Conservation (phyloP, 75 land plant genomes). For the Selaginella tamariscina region DNA sequence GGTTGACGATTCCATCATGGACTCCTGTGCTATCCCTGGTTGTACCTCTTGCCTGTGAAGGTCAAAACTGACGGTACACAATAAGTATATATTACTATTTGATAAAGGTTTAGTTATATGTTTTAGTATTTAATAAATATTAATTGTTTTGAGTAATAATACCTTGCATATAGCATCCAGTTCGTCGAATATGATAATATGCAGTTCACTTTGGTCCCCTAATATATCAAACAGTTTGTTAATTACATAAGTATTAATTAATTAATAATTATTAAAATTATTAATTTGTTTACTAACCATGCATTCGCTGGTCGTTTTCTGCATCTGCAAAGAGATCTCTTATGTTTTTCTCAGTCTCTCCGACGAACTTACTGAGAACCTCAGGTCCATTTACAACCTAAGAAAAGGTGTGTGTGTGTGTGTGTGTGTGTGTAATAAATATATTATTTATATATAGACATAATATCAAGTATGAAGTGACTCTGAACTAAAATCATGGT, state of each 20-base stretch:
- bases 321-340: constrained; percentile 99
- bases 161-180: constrained; percentile 99
- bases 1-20: constrained; percentile 97
- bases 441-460: no score
- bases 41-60: constrained; percentile 71
- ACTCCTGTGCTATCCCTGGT: constrained; percentile 98
- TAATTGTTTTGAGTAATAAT: constrained; percentile 15
- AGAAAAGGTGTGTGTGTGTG: no score
- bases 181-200: constrained; percentile 98
- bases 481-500: no score
- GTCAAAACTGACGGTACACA: not conserved
- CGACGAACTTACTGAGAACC: constrained; percentile 96
- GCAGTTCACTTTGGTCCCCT: constrained; percentile 97
- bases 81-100: not conserved
- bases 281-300: constrained; percentile 30
- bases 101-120: no score
- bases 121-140: no score
- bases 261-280: not conserved
- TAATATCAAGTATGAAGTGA: no score
- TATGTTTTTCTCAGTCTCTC: constrained; percentile 98
- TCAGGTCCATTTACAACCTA: constrained; percentile 99
- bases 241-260: not conserved
- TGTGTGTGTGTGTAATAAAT: no score
- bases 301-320: constrained; percentile 74
- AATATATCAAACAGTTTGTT: constrained; percentile 15